phyloP scores from a whole-genome alignment of 495 filamentous ascomycete species.

The Xylaria acuta region DNA sequence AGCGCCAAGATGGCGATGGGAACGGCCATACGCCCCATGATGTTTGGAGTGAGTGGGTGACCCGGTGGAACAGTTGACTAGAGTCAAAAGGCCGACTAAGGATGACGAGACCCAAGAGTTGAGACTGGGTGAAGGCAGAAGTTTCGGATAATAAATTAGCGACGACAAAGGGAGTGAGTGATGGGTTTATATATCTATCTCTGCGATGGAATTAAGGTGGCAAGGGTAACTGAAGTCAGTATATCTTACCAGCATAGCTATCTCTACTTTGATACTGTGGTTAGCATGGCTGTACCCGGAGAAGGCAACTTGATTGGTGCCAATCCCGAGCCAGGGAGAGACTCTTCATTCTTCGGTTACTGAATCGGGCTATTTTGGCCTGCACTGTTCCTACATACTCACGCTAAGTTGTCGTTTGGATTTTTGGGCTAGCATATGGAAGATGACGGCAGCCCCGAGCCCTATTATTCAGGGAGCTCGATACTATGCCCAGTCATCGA shows the following conservation, averaged over 20 bases:
- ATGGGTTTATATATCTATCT: slow-evolving; percentile 9
- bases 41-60: slow-evolving; percentile 13
- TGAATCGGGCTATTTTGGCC: neutral
- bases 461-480: neutral
- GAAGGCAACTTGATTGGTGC: neutral
- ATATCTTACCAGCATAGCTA: neutral
- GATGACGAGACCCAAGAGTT: neutral
- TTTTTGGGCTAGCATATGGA: neutral
- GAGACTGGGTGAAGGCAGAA: slow-evolving; percentile 1
- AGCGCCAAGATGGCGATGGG: slow-evolving; percentile 32
- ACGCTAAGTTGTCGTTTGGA: neutral
- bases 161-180: neutral
- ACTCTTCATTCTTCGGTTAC: neutral
- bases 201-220: neutral
- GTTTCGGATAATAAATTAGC: neutral
- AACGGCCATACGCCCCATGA: slow-evolving; percentile 32
- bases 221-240: neutral
- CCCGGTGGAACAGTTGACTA: neutral
- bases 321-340: neutral
- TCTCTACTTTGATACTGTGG: slow-evolving; percentile 3
- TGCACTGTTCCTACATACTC: neutral
- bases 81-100: neutral
- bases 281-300: neutral
- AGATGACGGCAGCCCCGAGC: neutral
- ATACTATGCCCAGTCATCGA: neutral